Conservation (phyloP, 768 basidiomycete genomes). For the Lentinula sp. region DNA sequence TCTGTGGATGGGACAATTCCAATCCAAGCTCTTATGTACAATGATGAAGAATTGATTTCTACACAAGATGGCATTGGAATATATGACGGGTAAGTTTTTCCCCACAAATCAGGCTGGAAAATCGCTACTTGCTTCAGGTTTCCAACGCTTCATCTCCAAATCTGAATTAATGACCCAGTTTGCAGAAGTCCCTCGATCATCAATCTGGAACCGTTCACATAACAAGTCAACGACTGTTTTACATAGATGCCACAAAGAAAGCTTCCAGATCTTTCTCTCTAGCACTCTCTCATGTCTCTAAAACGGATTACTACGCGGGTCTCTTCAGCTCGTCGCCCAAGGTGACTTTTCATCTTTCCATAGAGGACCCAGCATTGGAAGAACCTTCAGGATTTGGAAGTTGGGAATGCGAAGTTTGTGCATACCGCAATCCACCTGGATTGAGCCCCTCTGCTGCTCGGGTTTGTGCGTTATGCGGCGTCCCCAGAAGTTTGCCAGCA, state of each 20-base stretch:
- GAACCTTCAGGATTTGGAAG: constrained; percentile 35
- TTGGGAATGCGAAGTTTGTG: constrained; percentile 92
- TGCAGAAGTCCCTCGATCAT: constrained; percentile 76
- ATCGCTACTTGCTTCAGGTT: neutral
- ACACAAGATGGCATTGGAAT: constrained; percentile 81
- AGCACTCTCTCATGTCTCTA: constrained; percentile 55
- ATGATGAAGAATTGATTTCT: constrained; percentile 71
- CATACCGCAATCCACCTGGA: constrained; percentile 73
- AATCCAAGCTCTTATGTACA: constrained; percentile 67
- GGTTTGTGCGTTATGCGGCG: constrained; percentile 81
- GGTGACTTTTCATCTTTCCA: constrained; percentile 67
- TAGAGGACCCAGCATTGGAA: constrained; percentile 14
- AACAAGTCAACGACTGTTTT: constrained; percentile 84
- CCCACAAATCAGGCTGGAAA: neutral
- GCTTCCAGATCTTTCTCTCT: constrained; percentile 57
- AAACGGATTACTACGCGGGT: constrained; percentile 87
- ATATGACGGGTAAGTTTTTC: constrained; percentile 74
- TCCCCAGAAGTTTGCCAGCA: constrained; percentile 45
- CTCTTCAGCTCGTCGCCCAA: constrained; percentile 88
- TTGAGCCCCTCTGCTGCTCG: constrained; percentile 60
- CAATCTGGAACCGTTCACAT: constrained; percentile 69
- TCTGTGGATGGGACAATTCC: constrained; percentile 75
- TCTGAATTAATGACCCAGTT: constrained; percentile 41
- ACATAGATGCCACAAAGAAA: constrained; percentile 51
- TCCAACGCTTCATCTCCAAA: constrained; percentile 3